Evolutionary conservation across 2,329 filamentous ascomycete species (phyloP), one percentile per base, ranked within the genome.

Genomic region (Paecilomyces dactylethromorphus): DNA sequence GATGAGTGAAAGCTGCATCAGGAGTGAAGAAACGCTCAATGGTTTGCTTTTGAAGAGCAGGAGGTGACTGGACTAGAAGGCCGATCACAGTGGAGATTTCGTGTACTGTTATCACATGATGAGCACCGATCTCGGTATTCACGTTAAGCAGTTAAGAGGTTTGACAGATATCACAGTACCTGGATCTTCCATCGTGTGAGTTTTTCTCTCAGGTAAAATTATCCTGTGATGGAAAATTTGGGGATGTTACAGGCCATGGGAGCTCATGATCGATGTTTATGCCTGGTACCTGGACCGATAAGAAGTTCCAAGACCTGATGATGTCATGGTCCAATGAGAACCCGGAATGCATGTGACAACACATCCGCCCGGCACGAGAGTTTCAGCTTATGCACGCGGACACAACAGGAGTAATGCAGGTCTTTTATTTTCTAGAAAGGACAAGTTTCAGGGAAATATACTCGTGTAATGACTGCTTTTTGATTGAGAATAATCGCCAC

Each of bases 21-120:
- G 82, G 82, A 0, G 87, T 84, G 73, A 92, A 96, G 76, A 90
- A 92, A n/a, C 78, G 79, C 59, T 89, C 80, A 24, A 96, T 78
- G 0, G 88, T 79, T 3, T 80, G 76, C 58, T 81, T 76, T 72
- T 95, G 91, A 33, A 88, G 76, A 1, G 82, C 79, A 0, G 87
- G 87, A 0, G 82, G 81, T 53, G 88, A 86, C 69, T 88, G 84
- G 49, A 85, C 87, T 59, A 96, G 82, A 35, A 82, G 78, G 59
- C 81, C 81, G 71, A 96, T 89, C 56, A 96, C 79, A 11, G 74
- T 71, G 22, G 79, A 69, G 64, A 93, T 88, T 62, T 95, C 87
- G 56, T 75, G 68, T 26, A 79, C 79, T 79, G 56, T 50, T 49
- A 10, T 18, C 5, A n/a, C 18, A 45, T n/a, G 15, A n/a, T 12